Percentiles rank a stretch among this genome's conserved stretches.
These are phyloP conservation scores for Sapria himalayana DNA, from an alignment of 345 rosid species.

Conservation along the genomic window DNA sequence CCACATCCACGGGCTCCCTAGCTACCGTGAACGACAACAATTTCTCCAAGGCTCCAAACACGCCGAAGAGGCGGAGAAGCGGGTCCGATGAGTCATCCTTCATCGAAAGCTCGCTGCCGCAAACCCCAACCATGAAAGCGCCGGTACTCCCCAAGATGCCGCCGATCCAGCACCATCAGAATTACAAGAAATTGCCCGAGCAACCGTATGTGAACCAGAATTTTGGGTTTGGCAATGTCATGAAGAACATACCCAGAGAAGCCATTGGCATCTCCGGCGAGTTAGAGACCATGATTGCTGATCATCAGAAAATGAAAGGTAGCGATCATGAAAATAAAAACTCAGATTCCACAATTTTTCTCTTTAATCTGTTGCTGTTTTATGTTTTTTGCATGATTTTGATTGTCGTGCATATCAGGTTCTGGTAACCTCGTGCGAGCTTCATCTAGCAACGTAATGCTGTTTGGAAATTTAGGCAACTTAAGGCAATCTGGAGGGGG, in stretches of 20 bases:
- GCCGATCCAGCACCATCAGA: slow-evolving; percentile 9
- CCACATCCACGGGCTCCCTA: slow-evolving; percentile 30
- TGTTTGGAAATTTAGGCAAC: slow-evolving; percentile 57
- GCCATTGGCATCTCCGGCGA: slow-evolving; percentile 59
- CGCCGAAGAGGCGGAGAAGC: slow-evolving; percentile 24
- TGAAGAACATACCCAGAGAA: slow-evolving; percentile 35
- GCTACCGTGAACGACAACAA: slow-evolving; percentile 11
- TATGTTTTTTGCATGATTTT: too few species aligned
- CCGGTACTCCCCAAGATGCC: slow-evolving; percentile 13
- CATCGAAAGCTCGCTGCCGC: slow-evolving; percentile 7
- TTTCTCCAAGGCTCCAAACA: slow-evolving; percentile 18
- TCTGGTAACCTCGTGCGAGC: slow-evolving; percentile 52
- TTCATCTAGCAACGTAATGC: slow-evolving; percentile 69
- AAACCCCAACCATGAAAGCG: slow-evolving; percentile 14
- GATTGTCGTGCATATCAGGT: too few species aligned
- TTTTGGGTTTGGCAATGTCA: slow-evolving; percentile 17
- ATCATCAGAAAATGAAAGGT: slow-evolving; percentile 45
- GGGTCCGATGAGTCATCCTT: slow-evolving; percentile 26
- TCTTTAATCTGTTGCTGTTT: too few species aligned
- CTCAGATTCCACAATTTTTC: too few species aligned
- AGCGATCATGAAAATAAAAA: too few species aligned
- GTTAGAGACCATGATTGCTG: slow-evolving; percentile 59
- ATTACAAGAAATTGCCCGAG: slow-evolving; percentile 7
- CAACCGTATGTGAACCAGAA: slow-evolving; percentile 5
- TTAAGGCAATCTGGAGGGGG: slow-evolving; percentile 34